phyloP scores from a whole-genome alignment of 306 rosid genomes.

The Fragaria vesca region DNA sequence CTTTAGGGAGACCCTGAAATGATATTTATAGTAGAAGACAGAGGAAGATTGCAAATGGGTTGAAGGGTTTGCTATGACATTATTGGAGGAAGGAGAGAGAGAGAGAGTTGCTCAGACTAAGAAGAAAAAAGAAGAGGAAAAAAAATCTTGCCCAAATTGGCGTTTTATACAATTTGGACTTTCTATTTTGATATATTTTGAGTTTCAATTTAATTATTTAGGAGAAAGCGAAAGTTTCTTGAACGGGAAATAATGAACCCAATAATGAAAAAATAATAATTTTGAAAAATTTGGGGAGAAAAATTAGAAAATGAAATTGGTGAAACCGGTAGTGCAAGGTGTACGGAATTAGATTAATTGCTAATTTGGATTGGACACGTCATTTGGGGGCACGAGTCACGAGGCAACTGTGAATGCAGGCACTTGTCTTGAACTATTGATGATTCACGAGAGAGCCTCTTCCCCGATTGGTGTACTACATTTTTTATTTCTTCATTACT shows the following conservation, averaged over 20 bases:
- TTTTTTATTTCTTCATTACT: not conserved
- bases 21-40: conserved; percentile 30
- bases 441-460: not conserved
- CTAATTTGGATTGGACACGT: not conserved
- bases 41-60: conserved; percentile 5
- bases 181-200: not conserved
- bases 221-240: conserved; percentile 15
- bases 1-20: conserved; percentile 34
- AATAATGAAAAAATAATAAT: no score
- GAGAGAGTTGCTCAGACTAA: not conserved
- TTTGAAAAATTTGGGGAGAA: not conserved
- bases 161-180: conserved; percentile 19
- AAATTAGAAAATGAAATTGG: not conserved
- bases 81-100: conserved; percentile 19
- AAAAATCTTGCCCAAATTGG: conserved; percentile 20
- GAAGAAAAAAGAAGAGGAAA: not conserved
- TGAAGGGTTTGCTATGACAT: conserved; percentile 24
- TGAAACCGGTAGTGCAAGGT: not conserved
- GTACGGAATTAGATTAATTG: not conserved
- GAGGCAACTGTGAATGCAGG: conserved; percentile 8
- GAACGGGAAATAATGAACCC: conserved; percentile 11
- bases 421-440: not conserved
- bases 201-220: conserved; percentile 13
- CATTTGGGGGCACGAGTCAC: conserved; percentile 10
- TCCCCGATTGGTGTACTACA: not conserved